Evolutionary conservation across 2,329 filamentous ascomycete genomes (phyloP).

Genomic region (Microcera coccophila): DNA sequence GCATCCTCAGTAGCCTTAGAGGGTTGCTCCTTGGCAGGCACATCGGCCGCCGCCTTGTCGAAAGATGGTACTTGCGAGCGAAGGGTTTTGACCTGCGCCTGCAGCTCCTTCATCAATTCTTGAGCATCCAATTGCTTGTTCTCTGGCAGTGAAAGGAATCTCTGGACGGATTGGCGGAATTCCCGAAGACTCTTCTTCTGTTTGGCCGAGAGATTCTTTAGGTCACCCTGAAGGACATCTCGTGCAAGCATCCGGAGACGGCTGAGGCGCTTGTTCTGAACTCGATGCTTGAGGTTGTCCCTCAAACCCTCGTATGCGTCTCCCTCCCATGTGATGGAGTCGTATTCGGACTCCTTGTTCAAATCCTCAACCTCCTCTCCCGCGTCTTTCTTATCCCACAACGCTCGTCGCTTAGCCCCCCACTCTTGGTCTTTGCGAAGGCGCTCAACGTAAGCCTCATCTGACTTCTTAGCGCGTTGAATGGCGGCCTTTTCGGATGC

Average conservation of each 20-base stretch:
- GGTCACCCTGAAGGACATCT: conserved; percentile 40
- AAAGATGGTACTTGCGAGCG: conserved; percentile 30
- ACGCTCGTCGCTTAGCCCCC: conserved; percentile 2
- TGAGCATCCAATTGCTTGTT: conserved; percentile 26
- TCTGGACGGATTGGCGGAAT: conserved; percentile 64
- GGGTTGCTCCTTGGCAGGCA: conserved; percentile 5
- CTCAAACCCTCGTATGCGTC: conserved; percentile 26
- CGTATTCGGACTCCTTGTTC: conserved; percentile 16
- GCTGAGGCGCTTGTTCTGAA: conserved; percentile 25
- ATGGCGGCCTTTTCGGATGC: conserved; percentile 24
- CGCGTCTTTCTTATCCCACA: conserved; percentile 3
- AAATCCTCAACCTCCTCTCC: conserved; percentile 17
- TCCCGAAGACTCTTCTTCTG: conserved; percentile 71
- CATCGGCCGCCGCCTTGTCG: conserved; percentile 25
- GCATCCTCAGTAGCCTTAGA: conserved; percentile 11
- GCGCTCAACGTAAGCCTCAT: conserved; percentile 23
- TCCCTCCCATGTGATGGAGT: too few relatives aligned
- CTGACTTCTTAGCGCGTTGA: conserved; percentile 25
- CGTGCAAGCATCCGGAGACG: conserved; percentile 32
- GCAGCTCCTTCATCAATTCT: conserved; percentile 32
- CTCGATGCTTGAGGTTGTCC: conserved; percentile 22
- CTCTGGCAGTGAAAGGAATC: conserved; percentile 49
- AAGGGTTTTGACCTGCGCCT: conserved; percentile 33
- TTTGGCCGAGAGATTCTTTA: conserved; percentile 56
- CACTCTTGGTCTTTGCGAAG: conserved; percentile 10